Percentiles rank a stretch among this genome's conserved stretches.
Evolutionary conservation across 2,329 filamentous ascomycete genomes (phyloP).

Genomic region (Aspergillus sp.): DNA sequence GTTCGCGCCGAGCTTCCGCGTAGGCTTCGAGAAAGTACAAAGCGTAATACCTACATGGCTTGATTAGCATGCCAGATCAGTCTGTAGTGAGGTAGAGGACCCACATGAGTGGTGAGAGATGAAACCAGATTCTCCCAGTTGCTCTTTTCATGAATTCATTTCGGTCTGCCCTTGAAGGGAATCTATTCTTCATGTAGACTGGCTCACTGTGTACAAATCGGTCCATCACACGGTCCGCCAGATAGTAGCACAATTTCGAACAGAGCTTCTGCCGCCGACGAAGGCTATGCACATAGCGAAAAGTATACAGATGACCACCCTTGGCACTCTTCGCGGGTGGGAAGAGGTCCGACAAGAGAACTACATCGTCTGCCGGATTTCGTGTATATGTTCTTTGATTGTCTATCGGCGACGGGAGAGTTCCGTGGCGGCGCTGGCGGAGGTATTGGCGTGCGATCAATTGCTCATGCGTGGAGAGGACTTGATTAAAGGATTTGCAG

Average conservation of each 20-base stretch:
- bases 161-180: conserved; percentile 39
- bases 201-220: conserved; percentile 41
- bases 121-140: conserved; percentile 41
- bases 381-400: conserved; percentile 43
- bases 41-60: conserved; percentile 42
- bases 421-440: conserved; percentile 47
- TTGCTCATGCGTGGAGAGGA: conserved; percentile 45
- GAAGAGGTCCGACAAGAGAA: conserved; percentile 49
- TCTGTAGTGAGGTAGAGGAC: conserved; percentile 13
- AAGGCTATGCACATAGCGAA: conserved; percentile 45
- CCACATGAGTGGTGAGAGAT: conserved; percentile 48
- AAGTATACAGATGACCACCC: conserved; percentile 46
- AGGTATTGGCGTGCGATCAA: conserved; percentile 48
- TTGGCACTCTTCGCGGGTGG: conserved; percentile 42
- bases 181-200: conserved; percentile 35
- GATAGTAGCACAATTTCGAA: conserved; percentile 44
- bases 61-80: conserved; percentile 3
- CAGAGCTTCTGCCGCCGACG: conserved; percentile 45
- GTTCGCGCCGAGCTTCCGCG: conserved; percentile 41
- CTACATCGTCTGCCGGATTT: conserved; percentile 48
- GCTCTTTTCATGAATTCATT: conserved; percentile 40
- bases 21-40: conserved; percentile 49
- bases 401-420: conserved; percentile 45
- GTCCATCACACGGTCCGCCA: conserved; percentile 48
- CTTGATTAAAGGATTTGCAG: conserved; percentile 42